Base-by-base conservation (phyloP, 108 stramenopile genomes). In the Schizochytrium sp. region DNA sequence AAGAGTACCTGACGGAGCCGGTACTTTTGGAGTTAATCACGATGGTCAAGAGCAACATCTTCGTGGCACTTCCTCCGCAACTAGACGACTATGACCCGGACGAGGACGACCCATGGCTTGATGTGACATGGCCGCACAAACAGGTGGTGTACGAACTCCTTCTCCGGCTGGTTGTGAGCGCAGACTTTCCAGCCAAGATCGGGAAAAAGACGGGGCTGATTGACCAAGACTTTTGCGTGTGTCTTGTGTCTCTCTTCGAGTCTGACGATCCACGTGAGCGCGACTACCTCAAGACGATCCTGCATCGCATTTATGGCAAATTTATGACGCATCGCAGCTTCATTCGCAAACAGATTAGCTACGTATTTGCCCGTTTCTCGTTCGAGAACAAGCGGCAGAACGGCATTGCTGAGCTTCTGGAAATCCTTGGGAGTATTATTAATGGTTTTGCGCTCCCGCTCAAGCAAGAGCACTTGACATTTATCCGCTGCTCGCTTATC, bases 71-170 rank as follows among this genome's bases (percentile, higher is more conserved):
- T 41, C 99, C 99, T 5, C 99, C 99, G 8, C 97, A 96, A 5
- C 98, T 97, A 4, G 97, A 98, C 58, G 98, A 99, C 94, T 99
- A 97, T 89, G 99, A 99, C 88, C 98, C 98, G 4, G 99, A 99
- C 88, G 99, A 99, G 90, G 99, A 99, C 88, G 99, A 99, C 88
- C 99, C 99, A 21, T 96, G 97, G 43, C 91, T 99, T 57, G 99
- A 99, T 88, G 94, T 95, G 10, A 94, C 96, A 0, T 99, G 99
- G 99, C 99, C 99, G 16, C 99, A 99, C 89, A 91, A 98, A 57
- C 97, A 99, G 91, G 97, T 99, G 58, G 99, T 98, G 4, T 99
- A 99, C 91, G 99, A 99, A 91, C 98, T 99, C 91, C 98, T 99
- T 88, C 92, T 99, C 47, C 95, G 99, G 34, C 98, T 99, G 92